A percentile compares a stretch with the other conserved stretches of the same genome.
Conservation (phyloP, 2,329 filamentous ascomycete genomes). For the Aspergillus thermomutatus region DNA sequence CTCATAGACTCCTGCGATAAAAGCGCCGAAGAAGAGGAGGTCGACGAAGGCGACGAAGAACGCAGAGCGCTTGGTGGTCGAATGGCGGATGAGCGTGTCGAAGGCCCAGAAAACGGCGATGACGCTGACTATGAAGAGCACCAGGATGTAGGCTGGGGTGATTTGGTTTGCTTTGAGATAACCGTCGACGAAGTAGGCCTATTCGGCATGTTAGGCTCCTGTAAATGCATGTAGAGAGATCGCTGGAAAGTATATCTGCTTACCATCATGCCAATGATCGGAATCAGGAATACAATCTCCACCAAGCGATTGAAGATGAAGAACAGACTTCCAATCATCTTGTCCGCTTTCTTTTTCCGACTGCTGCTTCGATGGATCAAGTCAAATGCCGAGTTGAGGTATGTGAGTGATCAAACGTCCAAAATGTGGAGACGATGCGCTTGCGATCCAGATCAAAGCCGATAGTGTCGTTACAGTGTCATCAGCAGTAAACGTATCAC, state of each 20-base stretch:
- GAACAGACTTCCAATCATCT: conserved; percentile 53
- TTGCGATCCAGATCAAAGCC: neutral
- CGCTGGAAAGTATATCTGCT: conserved; percentile 11
- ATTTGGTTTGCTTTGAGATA: conserved; percentile 56
- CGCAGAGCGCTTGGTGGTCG: conserved; percentile 57
- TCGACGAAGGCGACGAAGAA: conserved; percentile 61
- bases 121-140: conserved; percentile 63
- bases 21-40: conserved; percentile 60
- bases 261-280: conserved; percentile 61
- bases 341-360: conserved; percentile 18
- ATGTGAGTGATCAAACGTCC: neutral
- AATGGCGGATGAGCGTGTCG: conserved; percentile 59
- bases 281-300: conserved; percentile 61
- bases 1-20: conserved; percentile 59
- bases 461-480: neutral
- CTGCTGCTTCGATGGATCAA: neutral
- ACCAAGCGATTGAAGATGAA: conserved; percentile 61
- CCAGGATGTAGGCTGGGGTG: conserved; percentile 59
- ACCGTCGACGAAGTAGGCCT: conserved; percentile 60
- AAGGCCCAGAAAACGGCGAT: conserved; percentile 60
- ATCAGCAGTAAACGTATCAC: neutral
- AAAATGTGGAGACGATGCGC: neutral
- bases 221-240: neutral
- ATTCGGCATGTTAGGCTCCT: conserved; percentile 1
- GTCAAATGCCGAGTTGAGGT: neutral